Evolutionary conservation across 495 filamentous ascomycete species (phyloP).

Genomic region (Aspergillus bertholletiae): DNA sequence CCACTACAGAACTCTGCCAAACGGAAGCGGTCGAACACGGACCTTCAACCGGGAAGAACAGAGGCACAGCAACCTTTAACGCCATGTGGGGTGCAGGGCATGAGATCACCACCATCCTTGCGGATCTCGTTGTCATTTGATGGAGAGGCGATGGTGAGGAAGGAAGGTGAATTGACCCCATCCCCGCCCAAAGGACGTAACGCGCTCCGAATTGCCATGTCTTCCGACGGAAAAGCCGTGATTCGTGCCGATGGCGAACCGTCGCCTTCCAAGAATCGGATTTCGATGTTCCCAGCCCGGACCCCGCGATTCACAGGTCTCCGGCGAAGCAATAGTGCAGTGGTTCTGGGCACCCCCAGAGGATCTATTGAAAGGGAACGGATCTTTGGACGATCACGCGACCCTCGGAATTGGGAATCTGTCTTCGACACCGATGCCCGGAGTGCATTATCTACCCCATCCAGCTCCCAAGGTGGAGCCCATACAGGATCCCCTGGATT

Average conservation of each 20-base stretch:
- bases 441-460: conserved; percentile 67
- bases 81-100: conserved; percentile 14
- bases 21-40: conserved; percentile 36
- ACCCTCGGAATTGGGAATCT: conserved; percentile 82
- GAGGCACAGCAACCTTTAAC: conserved; percentile 13
- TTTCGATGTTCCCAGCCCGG: conserved; percentile 49
- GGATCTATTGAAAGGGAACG: conserved; percentile 32
- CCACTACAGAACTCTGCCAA: conserved; percentile 25
- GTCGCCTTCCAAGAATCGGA: conserved; percentile 49
- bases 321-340: conserved; percentile 58
- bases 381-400: conserved; percentile 67
- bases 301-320: conserved; percentile 52
- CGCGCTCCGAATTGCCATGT: conserved; percentile 44
- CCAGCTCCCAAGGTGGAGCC: conserved; percentile 67
- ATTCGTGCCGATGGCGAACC: conserved; percentile 44
- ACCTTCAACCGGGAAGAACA: conserved; percentile 19
- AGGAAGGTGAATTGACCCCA: conserved; percentile 58
- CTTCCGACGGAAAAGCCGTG: conserved; percentile 49
- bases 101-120: conserved; percentile 44
- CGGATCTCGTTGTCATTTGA: conserved; percentile 72
- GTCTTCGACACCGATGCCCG: conserved; percentile 70
- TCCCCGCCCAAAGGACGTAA: conserved; percentile 63
- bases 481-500: conserved; percentile 68
- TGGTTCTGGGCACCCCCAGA: conserved; percentile 39
- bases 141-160: conserved; percentile 76